phyloP scores from a whole-genome alignment of 345 rosid species.

The Gossypium longicalyx region DNA sequence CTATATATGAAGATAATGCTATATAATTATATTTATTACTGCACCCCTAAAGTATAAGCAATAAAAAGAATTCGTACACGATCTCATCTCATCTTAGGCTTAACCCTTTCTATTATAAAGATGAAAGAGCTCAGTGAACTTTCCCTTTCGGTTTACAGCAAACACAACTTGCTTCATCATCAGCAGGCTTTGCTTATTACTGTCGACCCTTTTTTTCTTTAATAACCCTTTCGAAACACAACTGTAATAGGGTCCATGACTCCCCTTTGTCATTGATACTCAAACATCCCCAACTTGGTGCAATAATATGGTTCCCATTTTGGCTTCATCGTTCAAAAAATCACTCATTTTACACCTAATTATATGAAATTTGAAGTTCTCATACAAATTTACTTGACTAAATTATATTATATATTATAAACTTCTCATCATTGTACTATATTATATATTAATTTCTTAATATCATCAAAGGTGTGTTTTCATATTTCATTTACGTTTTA shows the following conservation, averaged over 20 bases:
- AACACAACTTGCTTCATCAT: too few species aligned
- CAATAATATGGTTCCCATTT: background rate
- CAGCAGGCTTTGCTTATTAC: background rate
- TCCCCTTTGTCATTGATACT: background rate
- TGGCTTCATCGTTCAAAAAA: background rate
- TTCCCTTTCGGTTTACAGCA: background rate
- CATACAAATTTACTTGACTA: background rate
- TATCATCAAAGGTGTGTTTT: background rate
- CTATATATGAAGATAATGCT: background rate
- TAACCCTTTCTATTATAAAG: background rate
- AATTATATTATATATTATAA: too few species aligned
- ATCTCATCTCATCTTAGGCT: background rate
- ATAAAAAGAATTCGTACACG: background rate
- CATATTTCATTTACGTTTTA: background rate
- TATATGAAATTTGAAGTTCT: background rate
- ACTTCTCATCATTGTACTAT: background rate
- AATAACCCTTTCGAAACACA: background rate
- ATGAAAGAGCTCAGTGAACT: background rate
- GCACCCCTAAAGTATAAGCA: too few species aligned
- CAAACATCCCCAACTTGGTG: background rate
- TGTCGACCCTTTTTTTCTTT: background rate
- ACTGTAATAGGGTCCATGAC: conserved; percentile 5
- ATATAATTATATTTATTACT: background rate
- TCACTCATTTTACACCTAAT: background rate
- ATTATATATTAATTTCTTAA: too few species aligned